Evolutionary conservation across 345 rosid genomes (phyloP).

Genomic region (Gossypium ekmanianum): DNA sequence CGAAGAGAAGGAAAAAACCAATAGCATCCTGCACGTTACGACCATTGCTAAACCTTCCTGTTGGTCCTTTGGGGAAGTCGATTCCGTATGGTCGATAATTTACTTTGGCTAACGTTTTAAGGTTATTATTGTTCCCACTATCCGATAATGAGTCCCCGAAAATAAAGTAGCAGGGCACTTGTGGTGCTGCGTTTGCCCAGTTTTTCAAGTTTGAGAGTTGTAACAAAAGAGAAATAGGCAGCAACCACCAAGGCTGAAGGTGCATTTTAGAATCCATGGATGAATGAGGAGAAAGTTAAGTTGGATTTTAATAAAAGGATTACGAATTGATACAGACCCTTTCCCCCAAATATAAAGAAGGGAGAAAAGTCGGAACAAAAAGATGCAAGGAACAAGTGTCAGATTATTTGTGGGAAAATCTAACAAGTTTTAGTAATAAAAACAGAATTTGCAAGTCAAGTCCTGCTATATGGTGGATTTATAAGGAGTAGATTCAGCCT

Average conservation of each 20-base stretch:
- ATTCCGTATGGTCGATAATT: conserved; percentile 60
- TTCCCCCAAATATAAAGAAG: neutral
- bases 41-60: conserved; percentile 65
- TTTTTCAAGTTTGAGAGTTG: no score
- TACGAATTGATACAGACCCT: neutral
- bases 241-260: neutral
- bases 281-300: neutral
- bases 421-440: neutral
- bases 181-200: neutral
- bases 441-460: no score
- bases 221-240: no score
- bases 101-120: conserved; percentile 43
- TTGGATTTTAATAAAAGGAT: neutral
- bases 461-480: no score
- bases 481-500: no score
- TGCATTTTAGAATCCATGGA: neutral
- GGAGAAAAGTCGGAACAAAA: neutral
- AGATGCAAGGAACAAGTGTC: neutral
- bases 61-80: conserved; percentile 49
- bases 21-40: conserved; percentile 43
- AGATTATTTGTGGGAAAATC: neutral
- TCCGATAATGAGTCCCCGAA: conserved; percentile 65
- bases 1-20: conserved; percentile 24
- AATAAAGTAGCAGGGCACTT: conserved; percentile 53
- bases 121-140: conserved; percentile 57